phyloP scores from a whole-genome alignment of 2,329 filamentous ascomycete species.

The Ciborinia camelliae region DNA sequence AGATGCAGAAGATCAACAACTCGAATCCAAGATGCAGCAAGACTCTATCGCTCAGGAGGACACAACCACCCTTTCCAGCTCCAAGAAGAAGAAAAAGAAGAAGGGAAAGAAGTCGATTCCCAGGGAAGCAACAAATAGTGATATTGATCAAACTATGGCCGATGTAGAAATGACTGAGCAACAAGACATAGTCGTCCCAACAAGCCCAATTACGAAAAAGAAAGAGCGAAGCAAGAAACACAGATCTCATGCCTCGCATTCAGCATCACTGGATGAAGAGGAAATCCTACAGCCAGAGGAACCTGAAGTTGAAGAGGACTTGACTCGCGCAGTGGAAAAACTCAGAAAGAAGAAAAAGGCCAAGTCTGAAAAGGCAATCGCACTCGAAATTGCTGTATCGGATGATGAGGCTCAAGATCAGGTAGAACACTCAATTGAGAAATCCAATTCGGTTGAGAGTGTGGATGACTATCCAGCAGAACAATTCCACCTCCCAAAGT shows the following conservation, averaged over 20 bases:
- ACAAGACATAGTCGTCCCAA: background rate
- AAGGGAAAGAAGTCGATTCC: background rate
- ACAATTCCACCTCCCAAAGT: background rate
- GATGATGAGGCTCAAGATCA: background rate
- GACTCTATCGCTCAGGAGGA: background rate
- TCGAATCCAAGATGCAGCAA: background rate
- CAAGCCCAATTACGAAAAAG: background rate
- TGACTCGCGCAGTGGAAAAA: background rate
- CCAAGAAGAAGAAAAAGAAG: constrained; percentile 4
- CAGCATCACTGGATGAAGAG: background rate
- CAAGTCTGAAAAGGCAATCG: background rate
- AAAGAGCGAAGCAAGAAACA: background rate
- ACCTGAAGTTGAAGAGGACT: background rate
- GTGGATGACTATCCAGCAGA: background rate
- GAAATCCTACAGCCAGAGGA: background rate
- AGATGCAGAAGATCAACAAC: background rate
- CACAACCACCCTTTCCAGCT: background rate
- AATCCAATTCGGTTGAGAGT: background rate
- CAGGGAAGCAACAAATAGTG: background rate
- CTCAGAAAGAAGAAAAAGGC: background rate
- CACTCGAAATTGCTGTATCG: background rate
- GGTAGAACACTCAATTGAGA: background rate
- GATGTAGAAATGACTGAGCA: background rate
- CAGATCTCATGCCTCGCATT: background rate
- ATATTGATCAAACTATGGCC: background rate